These are phyloP conservation scores for Mrakia hoshinonis DNA, from an alignment of 768 basidiomycete genomes.

Conservation along the genomic window DNA sequence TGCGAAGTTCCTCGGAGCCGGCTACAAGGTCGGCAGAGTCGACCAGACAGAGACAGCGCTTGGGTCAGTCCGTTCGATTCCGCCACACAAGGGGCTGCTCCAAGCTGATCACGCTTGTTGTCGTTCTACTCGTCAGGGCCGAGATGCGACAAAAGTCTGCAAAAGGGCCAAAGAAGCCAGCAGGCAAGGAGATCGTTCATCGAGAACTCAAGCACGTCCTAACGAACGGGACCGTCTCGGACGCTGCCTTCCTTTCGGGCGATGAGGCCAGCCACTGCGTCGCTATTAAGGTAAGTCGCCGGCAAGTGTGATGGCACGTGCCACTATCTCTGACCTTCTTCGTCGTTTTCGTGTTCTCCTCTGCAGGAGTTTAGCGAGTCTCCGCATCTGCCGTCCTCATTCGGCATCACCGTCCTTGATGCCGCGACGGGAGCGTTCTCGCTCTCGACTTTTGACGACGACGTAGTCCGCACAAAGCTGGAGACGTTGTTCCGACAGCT, in stretches of 20 bases:
- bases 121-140: constrained; percentile 42
- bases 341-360: not conserved
- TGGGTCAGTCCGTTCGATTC: constrained; percentile 44
- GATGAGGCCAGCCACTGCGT: constrained; percentile 95
- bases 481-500: constrained; percentile 90
- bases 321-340: not conserved
- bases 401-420: constrained; percentile 86
- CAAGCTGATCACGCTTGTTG: not conserved
- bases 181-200: constrained; percentile 70
- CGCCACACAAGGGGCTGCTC: not conserved
- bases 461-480: constrained; percentile 79
- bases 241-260: constrained; percentile 74
- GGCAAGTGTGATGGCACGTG: no score
- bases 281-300: constrained; percentile 57
- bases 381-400: constrained; percentile 44
- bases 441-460: constrained; percentile 79
- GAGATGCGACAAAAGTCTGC: constrained; percentile 62
- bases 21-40: constrained; percentile 83
- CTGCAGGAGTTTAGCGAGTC: constrained; percentile 16
- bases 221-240: constrained; percentile 91
- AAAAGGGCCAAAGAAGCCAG: constrained; percentile 40
- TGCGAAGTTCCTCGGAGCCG: constrained; percentile 42
- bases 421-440: constrained; percentile 94
- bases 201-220: constrained; percentile 90
- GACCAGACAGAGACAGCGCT: constrained; percentile 96